Percentiles rank a stretch among this genome's conserved stretches.
These are phyloP conservation scores for Mucor piriformis DNA, from an alignment of 371 early-diverging fungal species.

Conservation along the genomic window DNA sequence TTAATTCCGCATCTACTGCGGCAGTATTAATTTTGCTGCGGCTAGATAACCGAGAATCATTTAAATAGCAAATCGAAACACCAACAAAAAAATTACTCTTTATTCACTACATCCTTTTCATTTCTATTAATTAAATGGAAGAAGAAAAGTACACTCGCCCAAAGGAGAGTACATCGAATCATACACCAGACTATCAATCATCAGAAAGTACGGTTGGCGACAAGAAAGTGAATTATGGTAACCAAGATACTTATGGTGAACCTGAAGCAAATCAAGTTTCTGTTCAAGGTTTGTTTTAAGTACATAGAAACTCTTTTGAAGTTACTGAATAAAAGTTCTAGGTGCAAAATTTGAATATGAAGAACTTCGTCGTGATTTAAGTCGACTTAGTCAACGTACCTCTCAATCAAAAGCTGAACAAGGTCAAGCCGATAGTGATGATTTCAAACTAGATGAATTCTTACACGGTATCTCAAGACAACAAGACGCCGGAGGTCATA, in stretches of 20 bases:
- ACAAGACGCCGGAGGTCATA: conserved; percentile 27
- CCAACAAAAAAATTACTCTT: too few relatives aligned
- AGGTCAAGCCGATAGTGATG: conserved; percentile 23
- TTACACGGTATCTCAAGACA: conserved; percentile 26
- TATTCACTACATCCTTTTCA: too few relatives aligned
- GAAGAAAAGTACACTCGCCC: background rate
- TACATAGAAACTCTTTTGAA: too few relatives aligned
- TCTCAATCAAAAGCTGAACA: conserved; percentile 17
- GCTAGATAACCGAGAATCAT: too few relatives aligned
- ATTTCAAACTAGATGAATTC: conserved; percentile 43
- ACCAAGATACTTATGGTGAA: conserved; percentile 35
- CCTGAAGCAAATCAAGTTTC: conserved; percentile 42
- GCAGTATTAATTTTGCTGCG: too few relatives aligned
- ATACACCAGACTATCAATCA: background rate
- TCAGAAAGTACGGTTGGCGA: background rate
- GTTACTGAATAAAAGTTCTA: conserved; percentile 4
- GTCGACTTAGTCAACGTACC: conserved; percentile 22
- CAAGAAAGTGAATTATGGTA: background rate
- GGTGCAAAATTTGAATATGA: conserved; percentile 46
- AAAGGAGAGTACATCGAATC: background rate
- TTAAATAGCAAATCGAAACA: too few relatives aligned
- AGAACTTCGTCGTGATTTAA: conserved; percentile 31
- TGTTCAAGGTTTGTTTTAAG: conserved; percentile 27
- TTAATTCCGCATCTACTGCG: too few relatives aligned
- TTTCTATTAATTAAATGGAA: too few relatives aligned